Evolutionary conservation across 164 flowering plant species (phyloP).

Genomic region (Sextonia rubra): DNA sequence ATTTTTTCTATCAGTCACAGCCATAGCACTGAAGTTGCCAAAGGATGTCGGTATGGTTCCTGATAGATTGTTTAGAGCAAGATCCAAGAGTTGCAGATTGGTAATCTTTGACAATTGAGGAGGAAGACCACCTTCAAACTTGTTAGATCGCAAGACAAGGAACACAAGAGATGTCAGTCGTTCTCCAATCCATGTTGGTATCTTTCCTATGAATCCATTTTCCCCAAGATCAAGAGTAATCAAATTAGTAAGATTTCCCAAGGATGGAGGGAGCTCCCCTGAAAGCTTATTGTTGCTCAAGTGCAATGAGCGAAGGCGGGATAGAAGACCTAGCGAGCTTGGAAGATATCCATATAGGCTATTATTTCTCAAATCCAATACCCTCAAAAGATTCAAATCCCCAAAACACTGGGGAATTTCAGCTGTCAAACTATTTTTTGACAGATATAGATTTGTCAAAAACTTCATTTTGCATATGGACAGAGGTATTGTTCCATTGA

Average conservation of each 20-base stretch:
- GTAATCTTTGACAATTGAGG: constrained; percentile 6
- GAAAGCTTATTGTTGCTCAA: constrained; percentile 10
- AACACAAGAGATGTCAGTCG: not conserved
- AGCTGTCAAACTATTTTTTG: constrained; percentile 5
- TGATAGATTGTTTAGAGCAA: constrained; percentile 18
- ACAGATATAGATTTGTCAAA: not conserved
- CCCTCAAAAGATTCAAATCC: not conserved
- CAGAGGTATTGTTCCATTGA: not conserved
- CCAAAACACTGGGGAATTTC: not conserved
- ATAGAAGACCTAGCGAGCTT: constrained; percentile 4
- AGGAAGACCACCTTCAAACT: constrained; percentile 22
- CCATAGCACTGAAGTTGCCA: constrained; percentile 18
- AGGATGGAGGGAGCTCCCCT: constrained; percentile 3
- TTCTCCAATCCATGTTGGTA: constrained; percentile 18
- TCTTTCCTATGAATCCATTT: constrained; percentile 6
- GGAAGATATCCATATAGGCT: constrained; percentile 12
- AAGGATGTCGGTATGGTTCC: constrained; percentile 26
- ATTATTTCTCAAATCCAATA: not conserved
- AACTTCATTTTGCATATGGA: not conserved
- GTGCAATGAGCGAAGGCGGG: not conserved
- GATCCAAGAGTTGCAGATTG: constrained; percentile 21
- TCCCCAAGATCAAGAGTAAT: constrained; percentile 5
- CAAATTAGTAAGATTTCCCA: constrained; percentile 11
- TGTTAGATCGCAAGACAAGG: constrained; percentile 11
- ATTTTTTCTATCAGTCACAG: not conserved